These are phyloP conservation scores for Westerdykella aurantiaca DNA, from an alignment of 2,329 filamentous ascomycete genomes.

Conservation along the genomic window DNA sequence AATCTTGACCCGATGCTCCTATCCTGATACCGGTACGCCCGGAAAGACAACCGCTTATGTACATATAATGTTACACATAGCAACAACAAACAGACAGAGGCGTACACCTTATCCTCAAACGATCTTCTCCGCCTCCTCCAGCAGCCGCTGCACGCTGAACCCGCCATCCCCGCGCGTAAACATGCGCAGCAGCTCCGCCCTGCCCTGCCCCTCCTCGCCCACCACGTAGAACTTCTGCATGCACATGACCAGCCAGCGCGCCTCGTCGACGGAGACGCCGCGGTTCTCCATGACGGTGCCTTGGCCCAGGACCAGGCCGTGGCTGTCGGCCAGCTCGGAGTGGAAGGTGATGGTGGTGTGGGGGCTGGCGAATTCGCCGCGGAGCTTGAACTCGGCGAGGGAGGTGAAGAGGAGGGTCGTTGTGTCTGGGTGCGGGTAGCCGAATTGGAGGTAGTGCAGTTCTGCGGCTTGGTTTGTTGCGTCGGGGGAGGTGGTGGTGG, in stretches of 20 bases:
- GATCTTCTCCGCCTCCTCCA: slow-evolving; percentile 85
- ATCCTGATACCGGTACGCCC: too few relatives aligned
- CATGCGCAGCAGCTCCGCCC: slow-evolving; percentile 63
- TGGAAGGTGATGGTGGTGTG: slow-evolving; percentile 95
- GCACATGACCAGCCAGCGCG: slow-evolving; percentile 86
- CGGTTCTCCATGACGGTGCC: slow-evolving; percentile 70
- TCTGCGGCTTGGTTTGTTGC: slow-evolving; percentile 61
- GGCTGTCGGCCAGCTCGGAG: slow-evolving; percentile 66
- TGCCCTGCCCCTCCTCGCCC: slow-evolving; percentile 48
- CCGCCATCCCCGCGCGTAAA: slow-evolving; percentile 72
- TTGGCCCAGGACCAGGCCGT: slow-evolving; percentile 79
- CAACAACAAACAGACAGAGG: too few relatives aligned
- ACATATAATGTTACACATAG: neutral
- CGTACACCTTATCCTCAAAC: too few relatives aligned
- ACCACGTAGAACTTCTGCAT: slow-evolving; percentile 84
- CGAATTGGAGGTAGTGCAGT: slow-evolving; percentile 96
- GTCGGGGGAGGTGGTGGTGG: slow-evolving; percentile 5
- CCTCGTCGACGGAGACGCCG: slow-evolving; percentile 73
- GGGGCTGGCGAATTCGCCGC: slow-evolving; percentile 82
- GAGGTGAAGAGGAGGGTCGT: slow-evolving; percentile 78
- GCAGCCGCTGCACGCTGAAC: slow-evolving; percentile 77
- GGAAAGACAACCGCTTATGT: too few relatives aligned
- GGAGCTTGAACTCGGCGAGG: slow-evolving; percentile 84
- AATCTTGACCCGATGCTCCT: too few relatives aligned
- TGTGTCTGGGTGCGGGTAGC: slow-evolving; percentile 64